phyloP scores from a whole-genome alignment of 352 stramenopile species.

The Globisporangium yorkense region DNA sequence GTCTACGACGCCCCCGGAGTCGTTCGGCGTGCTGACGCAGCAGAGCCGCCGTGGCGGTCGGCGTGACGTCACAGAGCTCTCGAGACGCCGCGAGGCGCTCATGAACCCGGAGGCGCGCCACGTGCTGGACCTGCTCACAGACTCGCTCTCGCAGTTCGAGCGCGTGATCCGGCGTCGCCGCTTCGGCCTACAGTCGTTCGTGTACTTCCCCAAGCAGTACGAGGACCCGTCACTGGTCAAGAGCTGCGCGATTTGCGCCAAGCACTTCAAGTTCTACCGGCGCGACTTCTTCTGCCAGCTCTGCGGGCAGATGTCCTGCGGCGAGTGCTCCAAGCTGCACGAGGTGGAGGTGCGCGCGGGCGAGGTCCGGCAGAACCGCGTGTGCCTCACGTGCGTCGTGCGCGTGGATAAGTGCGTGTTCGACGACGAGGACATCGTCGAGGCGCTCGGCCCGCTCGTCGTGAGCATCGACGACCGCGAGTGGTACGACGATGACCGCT shows the following conservation, averaged over 20 bases:
- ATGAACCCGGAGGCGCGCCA: conserved; percentile 59
- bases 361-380: conserved; percentile 33
- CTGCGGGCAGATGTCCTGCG: conserved; percentile 38
- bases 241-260: conserved; percentile 42
- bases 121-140: conserved; percentile 50
- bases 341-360: conserved; percentile 36
- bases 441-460: conserved; percentile 34
- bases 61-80: conserved; percentile 21
- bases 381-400: conserved; percentile 36
- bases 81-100: conserved; percentile 27
- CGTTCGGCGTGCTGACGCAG: conserved; percentile 22
- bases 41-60: conserved; percentile 3
- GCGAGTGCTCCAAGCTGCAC: conserved; percentile 35
- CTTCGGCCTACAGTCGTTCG: conserved; percentile 62
- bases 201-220: conserved; percentile 47
- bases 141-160: conserved; percentile 54
- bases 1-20: conserved; percentile 27
- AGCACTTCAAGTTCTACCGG: conserved; percentile 39
- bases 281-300: conserved; percentile 48
- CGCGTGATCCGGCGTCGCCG: conserved; percentile 60
- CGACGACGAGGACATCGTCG: conserved; percentile 39
- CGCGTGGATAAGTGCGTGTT: conserved; percentile 38
- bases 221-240: conserved; percentile 20
- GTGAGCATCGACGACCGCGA: conserved; percentile 30
- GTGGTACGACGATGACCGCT: conserved; percentile 28